Base-by-base conservation (phyloP, 2,329 filamentous ascomycete species). In the Sclerotinia sclerotiorum region DNA sequence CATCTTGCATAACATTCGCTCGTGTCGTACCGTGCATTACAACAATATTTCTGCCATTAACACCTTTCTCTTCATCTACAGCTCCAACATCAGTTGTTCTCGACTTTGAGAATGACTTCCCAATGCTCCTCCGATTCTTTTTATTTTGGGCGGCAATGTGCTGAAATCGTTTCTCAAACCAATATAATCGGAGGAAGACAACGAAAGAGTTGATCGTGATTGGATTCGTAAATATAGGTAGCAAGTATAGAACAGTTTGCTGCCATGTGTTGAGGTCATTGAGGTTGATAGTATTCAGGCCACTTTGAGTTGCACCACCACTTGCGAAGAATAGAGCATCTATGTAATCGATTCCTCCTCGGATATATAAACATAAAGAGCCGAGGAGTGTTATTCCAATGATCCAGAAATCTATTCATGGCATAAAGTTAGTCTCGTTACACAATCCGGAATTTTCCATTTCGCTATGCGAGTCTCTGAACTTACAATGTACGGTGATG, bases 151-250 rank as follows among this genome's bases (percentile, higher is more conserved):
- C 84, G 19, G 91, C 93, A 72, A 97, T 86, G 74, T 91, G 85
- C 77, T 97, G 91, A 77, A 99, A 98, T 10, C 94, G 88, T 79
- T 96, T 97, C 80, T 99, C 94, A 77, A 99, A 99, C 94, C 94
- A 99, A 80, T 97, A 97, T 1, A 99, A 83, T 35, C 95, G 90
- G 19, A 98, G 84, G 74, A 97, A 94, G 10, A 99, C 95, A 56
- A 99, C 93, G 56, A 87, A 90, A 2, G 91, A 87, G 76, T 97
- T 88, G 74, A 97, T 89, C 58, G 91, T 89, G 70, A 97, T 95
- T 0, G 93, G 93, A 63, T 93, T 97, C 35, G 90, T 88, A 17
- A 92, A 74, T 83, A 93, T 89, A 5, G 90, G 83, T 52, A 92
- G 83, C 8, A 93, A 75, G 74, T 90, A 93, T 35, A 96, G 81